These are phyloP conservation scores for Candida tallmaniae DNA, from an alignment of 805 yeast species.

Conservation along the genomic window DNA sequence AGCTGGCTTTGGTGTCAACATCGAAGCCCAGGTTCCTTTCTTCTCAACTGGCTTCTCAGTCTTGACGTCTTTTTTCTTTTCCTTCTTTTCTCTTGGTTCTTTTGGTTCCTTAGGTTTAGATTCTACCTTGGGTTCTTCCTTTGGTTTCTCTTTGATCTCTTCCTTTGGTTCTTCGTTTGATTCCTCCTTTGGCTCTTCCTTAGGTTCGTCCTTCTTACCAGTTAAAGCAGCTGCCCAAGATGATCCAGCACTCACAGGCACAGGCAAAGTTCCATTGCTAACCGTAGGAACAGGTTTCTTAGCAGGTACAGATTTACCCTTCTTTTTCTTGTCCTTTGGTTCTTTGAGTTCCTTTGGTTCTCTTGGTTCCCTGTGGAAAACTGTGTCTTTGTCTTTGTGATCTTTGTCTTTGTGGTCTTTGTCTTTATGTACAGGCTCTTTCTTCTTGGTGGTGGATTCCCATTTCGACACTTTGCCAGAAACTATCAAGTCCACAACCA, in stretches of 20 bases:
- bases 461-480: slow-evolving; percentile 88
- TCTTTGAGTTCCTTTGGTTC: not conserved
- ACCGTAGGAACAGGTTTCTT: slow-evolving; percentile 12
- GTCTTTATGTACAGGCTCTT: slow-evolving; percentile 14
- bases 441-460: slow-evolving; percentile 85
- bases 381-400: slow-evolving; percentile 1
- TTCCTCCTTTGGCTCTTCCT: slow-evolving; percentile 14
- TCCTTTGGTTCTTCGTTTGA: slow-evolving; percentile 25
- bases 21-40: slow-evolving; percentile 65
- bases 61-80: slow-evolving; percentile 3
- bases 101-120: slow-evolving; percentile 6
- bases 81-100: slow-evolving; percentile 6
- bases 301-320: not conserved
- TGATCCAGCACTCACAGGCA: slow-evolving; percentile 12
- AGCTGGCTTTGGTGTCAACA: slow-evolving; percentile 53
- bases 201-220: slow-evolving; percentile 26
- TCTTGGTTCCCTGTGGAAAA: slow-evolving; percentile 1
- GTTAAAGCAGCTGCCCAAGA: slow-evolving; percentile 43
- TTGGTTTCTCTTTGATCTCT: slow-evolving; percentile 31
- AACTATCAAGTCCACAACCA: slow-evolving; percentile 81
- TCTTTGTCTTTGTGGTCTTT: slow-evolving; percentile 7
- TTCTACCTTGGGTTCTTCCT: slow-evolving; percentile 3
- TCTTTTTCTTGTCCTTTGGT: slow-evolving; percentile 3
- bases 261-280: slow-evolving; percentile 15
- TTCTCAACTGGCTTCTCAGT: slow-evolving; percentile 5